Percentiles rank a stretch among this genome's conserved stretches.
These are phyloP conservation scores for Phytophthora foliorum DNA, from an alignment of 352 stramenopile genomes.

Conservation along the genomic window DNA sequence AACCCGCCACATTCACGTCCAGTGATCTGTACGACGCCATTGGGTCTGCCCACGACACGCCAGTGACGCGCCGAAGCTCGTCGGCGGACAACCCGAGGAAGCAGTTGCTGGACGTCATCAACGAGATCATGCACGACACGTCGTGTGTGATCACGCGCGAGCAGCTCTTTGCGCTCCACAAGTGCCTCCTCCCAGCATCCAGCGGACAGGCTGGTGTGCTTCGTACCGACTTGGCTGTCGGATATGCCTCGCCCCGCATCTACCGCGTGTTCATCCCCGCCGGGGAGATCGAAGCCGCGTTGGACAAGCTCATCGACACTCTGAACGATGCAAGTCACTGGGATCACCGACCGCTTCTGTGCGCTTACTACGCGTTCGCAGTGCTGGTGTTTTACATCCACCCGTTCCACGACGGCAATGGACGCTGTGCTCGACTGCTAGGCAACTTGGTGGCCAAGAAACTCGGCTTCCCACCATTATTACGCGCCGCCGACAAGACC, in stretches of 20 bases:
- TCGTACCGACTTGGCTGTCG: constrained; percentile 68
- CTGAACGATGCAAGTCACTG: constrained; percentile 60
- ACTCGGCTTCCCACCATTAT: constrained; percentile 62
- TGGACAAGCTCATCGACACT: constrained; percentile 51
- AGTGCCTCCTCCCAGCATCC: constrained; percentile 55
- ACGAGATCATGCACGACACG: constrained; percentile 69
- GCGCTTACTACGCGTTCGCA: constrained; percentile 83
- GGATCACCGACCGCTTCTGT: constrained; percentile 63
- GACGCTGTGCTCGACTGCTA: constrained; percentile 74
- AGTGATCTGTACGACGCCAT: constrained; percentile 85
- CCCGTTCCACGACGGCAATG: constrained; percentile 89
- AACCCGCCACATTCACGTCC: constrained; percentile 55
- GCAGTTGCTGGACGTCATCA: constrained; percentile 67
- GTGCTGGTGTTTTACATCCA: constrained; percentile 89
- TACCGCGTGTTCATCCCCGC: constrained; percentile 84
- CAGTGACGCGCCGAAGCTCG: constrained; percentile 15
- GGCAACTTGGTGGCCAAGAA: constrained; percentile 85
- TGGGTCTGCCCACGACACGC: constrained; percentile 61
- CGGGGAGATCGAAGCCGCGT: constrained; percentile 60
- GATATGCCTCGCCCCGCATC: constrained; percentile 81
- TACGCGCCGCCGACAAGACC: constrained; percentile 83
- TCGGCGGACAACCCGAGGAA: constrained; percentile 38
- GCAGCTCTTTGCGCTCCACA: constrained; percentile 69
- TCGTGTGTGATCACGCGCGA: constrained; percentile 62
- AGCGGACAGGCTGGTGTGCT: constrained; percentile 61